Evolutionary conservation across 2,329 filamentous ascomycete species (phyloP), one percentile per base, ranked within the genome.

Genomic region (Mollisia scopiformis): DNA sequence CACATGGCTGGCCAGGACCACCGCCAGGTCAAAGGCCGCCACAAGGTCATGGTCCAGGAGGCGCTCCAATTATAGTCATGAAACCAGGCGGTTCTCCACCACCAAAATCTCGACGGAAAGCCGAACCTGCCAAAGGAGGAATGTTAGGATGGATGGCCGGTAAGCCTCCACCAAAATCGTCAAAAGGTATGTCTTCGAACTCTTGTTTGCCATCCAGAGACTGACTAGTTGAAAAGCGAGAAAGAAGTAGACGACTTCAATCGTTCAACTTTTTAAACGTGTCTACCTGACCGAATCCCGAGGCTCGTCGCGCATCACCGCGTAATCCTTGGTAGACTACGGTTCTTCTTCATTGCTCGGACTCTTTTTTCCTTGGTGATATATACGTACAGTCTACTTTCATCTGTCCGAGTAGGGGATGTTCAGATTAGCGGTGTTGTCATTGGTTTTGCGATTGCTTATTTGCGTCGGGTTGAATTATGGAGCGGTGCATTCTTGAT

Each of bases 101-200:
- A 21, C 55, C 41, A 16, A 62, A 55, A 25, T 47, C 55, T 55
- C 67, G 59, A 55, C 63, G 59, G 30, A 62, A 64, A 57, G 60
- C 53, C 27, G 61, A 63, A 35, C 59, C 62, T 21, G 31, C 62
- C 11, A 66, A 66, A 58, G 66, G 63, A 43, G 59, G 30, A 33
- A 33, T 72, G 14, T 62, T 72, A 37, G 62, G 62, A 7, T 70
- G 67, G 69, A 66, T 73, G 64, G 68, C 67, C 50, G 71, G 71
- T 8, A 68, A 62, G 46, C 59, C 62, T 35, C 33, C 62, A 31
- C 16, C 43, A 6, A 69, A 68, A 53, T 55, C 68, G 60, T 61
- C 68, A 60, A 72, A 71, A 68, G 64, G 71, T 68, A 62, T 47
- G 62, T 65, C 27, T 23, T 27, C 10, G 28, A 3, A 13, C 10